Conservation (phyloP, 2,329 filamentous ascomycete genomes). For the Fusarium sp. region DNA sequence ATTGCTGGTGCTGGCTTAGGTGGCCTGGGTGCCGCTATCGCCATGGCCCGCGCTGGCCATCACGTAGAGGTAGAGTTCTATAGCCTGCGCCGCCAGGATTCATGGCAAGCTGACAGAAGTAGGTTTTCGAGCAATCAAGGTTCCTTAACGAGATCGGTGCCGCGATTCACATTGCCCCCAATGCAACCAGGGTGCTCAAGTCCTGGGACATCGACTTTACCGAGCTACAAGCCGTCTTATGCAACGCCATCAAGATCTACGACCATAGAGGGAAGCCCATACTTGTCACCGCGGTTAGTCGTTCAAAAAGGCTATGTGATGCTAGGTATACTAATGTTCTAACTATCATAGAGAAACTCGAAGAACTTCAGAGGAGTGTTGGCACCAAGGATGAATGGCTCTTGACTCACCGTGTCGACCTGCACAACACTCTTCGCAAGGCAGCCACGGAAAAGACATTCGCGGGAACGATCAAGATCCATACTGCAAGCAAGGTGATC, state of each 20-base stretch:
- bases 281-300: background rate
- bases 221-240: background rate
- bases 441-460: background rate
- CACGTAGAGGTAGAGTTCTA: background rate
- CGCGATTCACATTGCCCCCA: conserved; percentile 9
- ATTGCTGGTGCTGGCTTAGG: conserved; percentile 3
- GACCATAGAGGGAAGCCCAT: background rate
- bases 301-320: accelerated
- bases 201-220: conserved; percentile 5
- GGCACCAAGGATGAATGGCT: conserved; percentile 4
- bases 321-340: background rate
- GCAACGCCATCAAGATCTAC: conserved; percentile 7
- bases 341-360: background rate
- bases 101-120: background rate
- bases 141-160: conserved; percentile 10
- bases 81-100: accelerated
- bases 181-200: background rate
- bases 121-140: conserved; percentile 10
- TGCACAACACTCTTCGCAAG: background rate
- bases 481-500: background rate
- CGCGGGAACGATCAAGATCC: background rate
- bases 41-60: conserved; percentile 9
- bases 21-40: conserved; percentile 2
- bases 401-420: background rate
- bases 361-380: background rate